A percentile compares a stretch with the other conserved stretches of the same genome.
Evolutionary conservation across 768 basidiomycete species (phyloP).

Genomic region (Fibroporia radiculosa): DNA sequence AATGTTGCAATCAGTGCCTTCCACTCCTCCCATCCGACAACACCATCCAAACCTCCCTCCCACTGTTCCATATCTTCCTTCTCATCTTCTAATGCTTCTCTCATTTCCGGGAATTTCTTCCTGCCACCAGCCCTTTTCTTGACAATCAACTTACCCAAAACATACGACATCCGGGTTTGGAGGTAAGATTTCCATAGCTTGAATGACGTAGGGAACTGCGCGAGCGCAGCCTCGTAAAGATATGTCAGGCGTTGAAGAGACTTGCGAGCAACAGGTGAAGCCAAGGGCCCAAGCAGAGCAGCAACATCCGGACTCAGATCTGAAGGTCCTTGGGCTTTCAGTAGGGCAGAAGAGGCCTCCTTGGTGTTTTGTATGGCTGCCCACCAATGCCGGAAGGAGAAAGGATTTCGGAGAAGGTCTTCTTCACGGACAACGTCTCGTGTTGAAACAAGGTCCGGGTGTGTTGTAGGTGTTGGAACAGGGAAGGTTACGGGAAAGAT

Average conservation of each 20-base stretch:
- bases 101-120: slow-evolving; percentile 90
- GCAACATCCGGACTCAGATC: slow-evolving; percentile 43
- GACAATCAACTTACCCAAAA: slow-evolving; percentile 65
- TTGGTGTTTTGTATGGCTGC: slow-evolving; percentile 69
- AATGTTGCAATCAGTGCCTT: slow-evolving; percentile 78
- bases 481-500: slow-evolving; percentile 84
- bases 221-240: slow-evolving; percentile 90
- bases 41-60: slow-evolving; percentile 78
- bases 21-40: slow-evolving; percentile 98
- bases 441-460: slow-evolving; percentile 65
- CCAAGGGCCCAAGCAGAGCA: slow-evolving; percentile 70
- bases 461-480: slow-evolving; percentile 70
- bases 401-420: slow-evolving; percentile 85
- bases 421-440: slow-evolving; percentile 86
- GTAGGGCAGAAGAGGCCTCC: slow-evolving; percentile 51
- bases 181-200: slow-evolving; percentile 96
- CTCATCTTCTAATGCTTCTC: slow-evolving; percentile 83
- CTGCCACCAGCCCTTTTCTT: slow-evolving; percentile 79
- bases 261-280: slow-evolving; percentile 61
- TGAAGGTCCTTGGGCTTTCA: slow-evolving; percentile 47
- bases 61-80: slow-evolving; percentile 74
- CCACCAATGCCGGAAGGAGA: slow-evolving; percentile 92
- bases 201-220: slow-evolving; percentile 83
- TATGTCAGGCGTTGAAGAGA: slow-evolving; percentile 81
- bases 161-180: slow-evolving; percentile 73